Evolutionary conservation across 768 basidiomycete genomes (phyloP), one percentile per base, ranked within the genome.

Genomic region (Holtermannia corniformis): DNA sequence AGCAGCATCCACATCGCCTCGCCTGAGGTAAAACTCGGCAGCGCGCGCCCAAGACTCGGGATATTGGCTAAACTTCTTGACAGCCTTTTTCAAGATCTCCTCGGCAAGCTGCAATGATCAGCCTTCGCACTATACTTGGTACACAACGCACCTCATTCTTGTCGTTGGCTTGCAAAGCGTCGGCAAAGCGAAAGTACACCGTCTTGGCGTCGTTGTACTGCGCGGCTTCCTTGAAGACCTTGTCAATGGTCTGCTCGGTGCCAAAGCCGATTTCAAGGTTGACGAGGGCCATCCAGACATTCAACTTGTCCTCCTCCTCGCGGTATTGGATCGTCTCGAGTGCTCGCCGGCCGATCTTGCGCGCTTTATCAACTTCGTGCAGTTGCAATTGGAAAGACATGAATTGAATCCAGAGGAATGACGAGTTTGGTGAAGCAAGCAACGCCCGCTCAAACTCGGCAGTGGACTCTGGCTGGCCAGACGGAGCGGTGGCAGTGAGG

Each of bases 301-400:
- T 99, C 57, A 96, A 73, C 69, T 86, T 88, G 73, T 99, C 95
- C 59, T 83, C 83, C 72, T 99, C 95, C 73, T 99, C 95, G 41
- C 93, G 81, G 77, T 93, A 96, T 67, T 79, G 85, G 74, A 99
- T 97, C 11, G 84, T 84, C 56, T 80, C 77, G 43, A 96, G 76
- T 3, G 91, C 93, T 21, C 87, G 82, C 49, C 81, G 79, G 44
- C 83, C 92, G 48, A 91, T 83, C 68, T 86, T 83, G 42, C 90
- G 80, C 13, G 93, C 95, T 72, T 92, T 95, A 63, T 91, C 92
- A 51, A 95, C 76, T 73, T 99, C 93, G 25, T 92, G 88, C n/a
- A 99, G 80, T 60, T 90, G 90, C 11, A 97, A 77, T 64, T 92
- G 89, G 81, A 96, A 93, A 7, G 95, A 93, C 90, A 99, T 97